Percentiles rank a stretch among this genome's conserved stretches.
Evolutionary conservation across 2,329 filamentous ascomycete species (phyloP).

Genomic region (Stachybotrys chartarum): DNA sequence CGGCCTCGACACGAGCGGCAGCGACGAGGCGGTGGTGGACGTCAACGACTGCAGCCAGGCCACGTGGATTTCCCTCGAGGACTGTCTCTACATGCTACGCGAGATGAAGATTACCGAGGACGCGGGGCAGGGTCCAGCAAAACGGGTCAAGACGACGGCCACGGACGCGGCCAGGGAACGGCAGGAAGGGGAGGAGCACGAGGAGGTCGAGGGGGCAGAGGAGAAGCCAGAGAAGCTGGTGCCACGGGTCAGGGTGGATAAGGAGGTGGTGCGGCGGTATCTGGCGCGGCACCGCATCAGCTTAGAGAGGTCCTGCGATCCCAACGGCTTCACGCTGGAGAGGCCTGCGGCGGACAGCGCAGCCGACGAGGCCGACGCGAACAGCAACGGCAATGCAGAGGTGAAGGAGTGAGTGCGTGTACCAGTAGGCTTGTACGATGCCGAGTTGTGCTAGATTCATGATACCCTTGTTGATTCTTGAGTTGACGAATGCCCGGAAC

Average conservation of each 20-base stretch:
- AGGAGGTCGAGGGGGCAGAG: constrained; percentile 14
- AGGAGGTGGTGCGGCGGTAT: constrained; percentile 57
- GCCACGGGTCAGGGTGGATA: constrained; percentile 44
- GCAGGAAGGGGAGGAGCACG: constrained; percentile 13
- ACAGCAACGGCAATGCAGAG: constrained; percentile 9
- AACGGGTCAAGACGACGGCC: constrained; percentile 14
- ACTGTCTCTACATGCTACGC: constrained; percentile 70
- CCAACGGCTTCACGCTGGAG: constrained; percentile 59
- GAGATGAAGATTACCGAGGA: constrained; percentile 70
- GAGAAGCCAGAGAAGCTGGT: constrained; percentile 26
- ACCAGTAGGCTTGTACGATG: too few species aligned
- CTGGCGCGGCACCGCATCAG: constrained; percentile 54
- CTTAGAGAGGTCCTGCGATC: constrained; percentile 61
- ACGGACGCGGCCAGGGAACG: constrained; percentile 5
- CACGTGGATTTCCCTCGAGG: constrained; percentile 80
- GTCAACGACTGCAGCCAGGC: constrained; percentile 65
- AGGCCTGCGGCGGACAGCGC: constrained; percentile 10
- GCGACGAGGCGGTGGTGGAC: constrained; percentile 46
- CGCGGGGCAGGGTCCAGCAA: constrained; percentile 39
- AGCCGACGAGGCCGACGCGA: constrained; percentile 23
- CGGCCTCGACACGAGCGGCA: constrained; percentile 28
- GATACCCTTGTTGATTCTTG: too few species aligned
- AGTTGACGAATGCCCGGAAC: too few species aligned
- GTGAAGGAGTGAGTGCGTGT: too few species aligned
- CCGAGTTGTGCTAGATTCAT: too few species aligned